phyloP scores from a whole-genome alignment of 1,284 basidiomycete species.

The Puccinia triticina region DNA sequence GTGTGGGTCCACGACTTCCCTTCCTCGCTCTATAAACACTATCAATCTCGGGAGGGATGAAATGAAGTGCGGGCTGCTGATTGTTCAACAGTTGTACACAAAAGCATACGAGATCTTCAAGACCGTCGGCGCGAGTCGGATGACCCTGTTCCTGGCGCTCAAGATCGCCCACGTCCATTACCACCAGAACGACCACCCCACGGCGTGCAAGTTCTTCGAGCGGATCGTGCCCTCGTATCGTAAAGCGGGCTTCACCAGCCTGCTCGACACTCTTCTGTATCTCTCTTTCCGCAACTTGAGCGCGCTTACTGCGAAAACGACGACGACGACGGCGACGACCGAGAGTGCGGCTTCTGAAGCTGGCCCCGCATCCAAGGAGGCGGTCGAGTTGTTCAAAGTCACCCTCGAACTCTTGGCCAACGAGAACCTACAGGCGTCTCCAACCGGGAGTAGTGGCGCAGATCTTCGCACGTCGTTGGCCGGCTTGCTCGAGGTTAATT shows the following conservation, averaged over 20 bases:
- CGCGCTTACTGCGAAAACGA: neutral
- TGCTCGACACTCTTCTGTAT: constrained; percentile 72
- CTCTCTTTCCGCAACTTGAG: constrained; percentile 72
- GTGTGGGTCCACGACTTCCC: constrained; percentile 65
- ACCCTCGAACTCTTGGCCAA: constrained; percentile 22
- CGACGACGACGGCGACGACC: neutral
- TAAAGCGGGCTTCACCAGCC: constrained; percentile 73
- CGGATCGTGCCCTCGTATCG: constrained; percentile 80
- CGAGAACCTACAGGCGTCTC: neutral
- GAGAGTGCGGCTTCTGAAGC: neutral
- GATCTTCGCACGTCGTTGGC: constrained; percentile 19
- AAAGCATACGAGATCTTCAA: constrained; percentile 89
- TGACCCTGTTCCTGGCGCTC: constrained; percentile 81
- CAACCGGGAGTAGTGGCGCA: neutral
- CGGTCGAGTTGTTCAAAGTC: constrained; percentile 17
- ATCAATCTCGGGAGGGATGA: too few relatives aligned
- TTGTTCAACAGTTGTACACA: constrained; percentile 71
- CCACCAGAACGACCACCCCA: constrained; percentile 74
- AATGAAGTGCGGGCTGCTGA: neutral
- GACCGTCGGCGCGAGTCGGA: constrained; percentile 66
- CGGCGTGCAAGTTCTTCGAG: constrained; percentile 86
- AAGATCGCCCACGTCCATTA: constrained; percentile 82
- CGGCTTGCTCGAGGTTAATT: constrained; percentile 18
- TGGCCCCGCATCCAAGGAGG: neutral
- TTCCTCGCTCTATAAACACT: neutral